Evolutionary conservation across 768 basidiomycete species (phyloP), one percentile per base, ranked within the genome.

Genomic region (Rhodosporidiobolus sp.): DNA sequence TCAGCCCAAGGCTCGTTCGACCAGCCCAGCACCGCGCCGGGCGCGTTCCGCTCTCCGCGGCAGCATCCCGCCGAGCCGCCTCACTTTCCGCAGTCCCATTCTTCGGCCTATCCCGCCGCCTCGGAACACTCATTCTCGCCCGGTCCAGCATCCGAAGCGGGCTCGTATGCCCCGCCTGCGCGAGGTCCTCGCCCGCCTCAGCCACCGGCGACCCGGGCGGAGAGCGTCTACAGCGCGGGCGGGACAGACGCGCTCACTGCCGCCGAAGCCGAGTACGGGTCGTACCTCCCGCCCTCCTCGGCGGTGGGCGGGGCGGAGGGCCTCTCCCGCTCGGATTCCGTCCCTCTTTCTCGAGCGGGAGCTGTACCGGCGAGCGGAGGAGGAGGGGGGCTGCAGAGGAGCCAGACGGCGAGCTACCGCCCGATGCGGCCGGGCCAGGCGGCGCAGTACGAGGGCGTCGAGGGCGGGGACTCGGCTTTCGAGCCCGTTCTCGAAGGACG

Each of bases 261-360:
- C 8, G 38, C 38, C 8, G 38, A 52, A 14, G 57, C 54, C 17
- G 69, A 70, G n/a, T 70, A 70, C 58, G 69, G 63, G 0, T 61
- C 64, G 20, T 70, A 65, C 34, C 5, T 54, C 12, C 69, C 69
- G 16, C 52, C 69, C 1, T 34, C 69, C 12, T 20, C 28, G 11
- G 12, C 28, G 1, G 22, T 28, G n/a, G n/a, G n/a, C n/a, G n/a
- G n/a, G n/a, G n/a, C n/a, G n/a, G n/a, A n/a, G n/a, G n/a, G n/a
- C n/a, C n/a, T n/a, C n/a, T n/a, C n/a, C n/a, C n/a, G n/a, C n/a
- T n/a, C n/a, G n/a, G n/a, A n/a, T n/a, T n/a, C n/a, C n/a, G n/a
- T n/a, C n/a, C n/a, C n/a, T n/a, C n/a, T n/a, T n/a, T n/a, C n/a
- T n/a, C n/a, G n/a, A n/a, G n/a, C n/a, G n/a, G n/a, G n/a, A n/a